A percentile compares a stretch with the other conserved stretches of the same genome.
Evolutionary conservation across 768 basidiomycete species (phyloP).

Genomic region (Boletus rubroflammeus): DNA sequence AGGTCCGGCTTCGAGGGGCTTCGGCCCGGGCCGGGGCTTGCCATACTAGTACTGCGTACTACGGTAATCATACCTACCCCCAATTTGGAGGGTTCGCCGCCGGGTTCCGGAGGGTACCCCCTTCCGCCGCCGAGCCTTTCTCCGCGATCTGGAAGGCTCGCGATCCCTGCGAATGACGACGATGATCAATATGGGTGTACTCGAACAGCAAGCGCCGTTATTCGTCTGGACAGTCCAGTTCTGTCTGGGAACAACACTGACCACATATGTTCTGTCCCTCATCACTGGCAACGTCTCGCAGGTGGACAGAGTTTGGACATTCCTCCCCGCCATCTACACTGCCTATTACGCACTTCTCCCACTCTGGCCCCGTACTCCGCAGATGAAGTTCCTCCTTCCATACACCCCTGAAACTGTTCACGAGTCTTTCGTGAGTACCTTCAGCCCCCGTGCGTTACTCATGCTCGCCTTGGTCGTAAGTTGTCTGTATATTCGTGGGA

Average conservation of each 20-base stretch:
- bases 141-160: too few relatives aligned
- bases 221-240: conserved; percentile 65
- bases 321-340: conserved; percentile 78
- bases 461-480: conserved; percentile 68
- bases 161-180: too few relatives aligned
- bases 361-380: conserved; percentile 40
- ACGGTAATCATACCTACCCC: too few relatives aligned
- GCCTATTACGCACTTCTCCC: conserved; percentile 80
- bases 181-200: conserved; percentile 8
- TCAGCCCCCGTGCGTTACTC: conserved; percentile 67
- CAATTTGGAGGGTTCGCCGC: too few relatives aligned
- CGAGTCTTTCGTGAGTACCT: conserved; percentile 36
- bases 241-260: conserved; percentile 44
- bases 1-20: too few relatives aligned
- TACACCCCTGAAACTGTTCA: conserved; percentile 49
- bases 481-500: not conserved
- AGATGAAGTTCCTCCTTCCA: conserved; percentile 45
- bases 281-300: conserved; percentile 80
- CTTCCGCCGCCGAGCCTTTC: too few relatives aligned
- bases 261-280: conserved; percentile 57
- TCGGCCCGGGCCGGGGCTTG: too few relatives aligned
- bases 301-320: conserved; percentile 81
- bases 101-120: too few relatives aligned
- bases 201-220: conserved; percentile 27
- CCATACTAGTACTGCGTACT: too few relatives aligned